Conservation (phyloP, 1,284 basidiomycete species). For the Cryptococcus depauperatus region DNA sequence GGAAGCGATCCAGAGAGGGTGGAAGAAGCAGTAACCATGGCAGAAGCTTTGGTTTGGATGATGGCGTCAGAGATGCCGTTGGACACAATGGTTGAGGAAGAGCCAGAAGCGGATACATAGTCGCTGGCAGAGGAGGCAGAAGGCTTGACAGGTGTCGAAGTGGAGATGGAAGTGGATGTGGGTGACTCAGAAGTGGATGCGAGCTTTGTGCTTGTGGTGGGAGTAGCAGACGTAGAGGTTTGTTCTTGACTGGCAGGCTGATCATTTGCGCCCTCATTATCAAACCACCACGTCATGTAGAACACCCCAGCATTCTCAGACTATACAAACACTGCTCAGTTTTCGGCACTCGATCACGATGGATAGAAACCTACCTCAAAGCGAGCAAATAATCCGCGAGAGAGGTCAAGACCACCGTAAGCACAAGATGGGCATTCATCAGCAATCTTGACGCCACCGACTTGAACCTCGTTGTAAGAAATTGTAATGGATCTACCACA, state of each 20-base stretch:
- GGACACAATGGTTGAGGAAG: background rate
- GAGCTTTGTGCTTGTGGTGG: slow-evolving; percentile 13
- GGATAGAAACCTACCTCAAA: slow-evolving; percentile 29
- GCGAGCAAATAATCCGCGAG: slow-evolving; percentile 59
- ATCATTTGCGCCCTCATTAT: slow-evolving; percentile 33
- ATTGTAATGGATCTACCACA: slow-evolving; percentile 62
- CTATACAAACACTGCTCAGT: slow-evolving; percentile 45
- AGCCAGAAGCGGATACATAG: background rate
- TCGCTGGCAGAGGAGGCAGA: slow-evolving; percentile 19
- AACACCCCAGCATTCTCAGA: slow-evolving; percentile 50
- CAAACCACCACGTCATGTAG: slow-evolving; percentile 54
- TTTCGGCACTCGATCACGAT: slow-evolving; percentile 12
- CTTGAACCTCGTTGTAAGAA: slow-evolving; percentile 54
- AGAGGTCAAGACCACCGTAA: slow-evolving; percentile 67
- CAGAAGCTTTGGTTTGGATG: slow-evolving; percentile 10
- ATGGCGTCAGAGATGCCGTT: slow-evolving; percentile 2
- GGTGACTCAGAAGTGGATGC: slow-evolving; percentile 25
- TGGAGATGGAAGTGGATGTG: slow-evolving; percentile 30
- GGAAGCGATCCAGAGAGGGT: slow-evolving; percentile 2
- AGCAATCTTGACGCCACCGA: slow-evolving; percentile 55
- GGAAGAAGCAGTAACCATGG: slow-evolving; percentile 2
- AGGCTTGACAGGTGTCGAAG: slow-evolving; percentile 19
- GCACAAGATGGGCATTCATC: slow-evolving; percentile 51
- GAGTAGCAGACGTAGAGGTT: slow-evolving; percentile 2
- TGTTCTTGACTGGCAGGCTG: too few relatives aligned